Conservation (phyloP, 768 basidiomycete genomes). For the Lentinus tigrinus region DNA sequence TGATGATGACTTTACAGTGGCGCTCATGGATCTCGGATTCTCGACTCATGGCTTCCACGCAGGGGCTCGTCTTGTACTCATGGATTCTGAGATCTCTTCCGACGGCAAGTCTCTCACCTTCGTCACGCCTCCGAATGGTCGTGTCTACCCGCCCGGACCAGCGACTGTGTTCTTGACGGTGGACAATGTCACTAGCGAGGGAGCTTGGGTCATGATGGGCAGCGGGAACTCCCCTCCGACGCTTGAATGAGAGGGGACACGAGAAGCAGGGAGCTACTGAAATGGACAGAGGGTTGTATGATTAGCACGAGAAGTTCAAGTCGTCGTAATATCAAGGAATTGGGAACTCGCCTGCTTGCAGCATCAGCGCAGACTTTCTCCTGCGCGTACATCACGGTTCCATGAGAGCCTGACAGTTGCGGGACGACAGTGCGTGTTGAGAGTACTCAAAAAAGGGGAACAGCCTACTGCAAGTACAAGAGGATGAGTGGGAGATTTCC, state of each 20-base stretch:
- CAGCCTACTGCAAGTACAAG: no score
- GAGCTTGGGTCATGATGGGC: conserved; percentile 67
- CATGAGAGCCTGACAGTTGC: no score
- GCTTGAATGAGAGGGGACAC: conserved; percentile 34
- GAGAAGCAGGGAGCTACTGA: background rate
- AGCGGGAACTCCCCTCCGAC: conserved; percentile 62
- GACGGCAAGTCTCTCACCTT: conserved; percentile 52
- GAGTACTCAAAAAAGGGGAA: no score
- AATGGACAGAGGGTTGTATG: background rate
- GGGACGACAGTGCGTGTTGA: no score
- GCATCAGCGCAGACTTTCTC: no score
- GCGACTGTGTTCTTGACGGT: conserved; percentile 69
- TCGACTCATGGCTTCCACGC: conserved; percentile 77
- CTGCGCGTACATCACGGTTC: no score
- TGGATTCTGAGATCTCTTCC: conserved; percentile 45
- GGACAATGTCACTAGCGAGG: conserved; percentile 62
- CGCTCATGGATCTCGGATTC: conserved; percentile 77
- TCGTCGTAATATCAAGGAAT: no score
- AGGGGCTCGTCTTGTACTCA: conserved; percentile 73
- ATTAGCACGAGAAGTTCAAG: no score
- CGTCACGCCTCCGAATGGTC: conserved; percentile 59
- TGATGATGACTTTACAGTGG: conserved; percentile 42
- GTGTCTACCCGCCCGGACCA: conserved; percentile 80
- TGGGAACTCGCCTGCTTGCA: no score
- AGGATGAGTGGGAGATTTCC: no score